Evolutionary conservation across 306 rosid genomes (phyloP), one percentile per base, ranked within the genome.

Genomic region (Begonia loranthoides): DNA sequence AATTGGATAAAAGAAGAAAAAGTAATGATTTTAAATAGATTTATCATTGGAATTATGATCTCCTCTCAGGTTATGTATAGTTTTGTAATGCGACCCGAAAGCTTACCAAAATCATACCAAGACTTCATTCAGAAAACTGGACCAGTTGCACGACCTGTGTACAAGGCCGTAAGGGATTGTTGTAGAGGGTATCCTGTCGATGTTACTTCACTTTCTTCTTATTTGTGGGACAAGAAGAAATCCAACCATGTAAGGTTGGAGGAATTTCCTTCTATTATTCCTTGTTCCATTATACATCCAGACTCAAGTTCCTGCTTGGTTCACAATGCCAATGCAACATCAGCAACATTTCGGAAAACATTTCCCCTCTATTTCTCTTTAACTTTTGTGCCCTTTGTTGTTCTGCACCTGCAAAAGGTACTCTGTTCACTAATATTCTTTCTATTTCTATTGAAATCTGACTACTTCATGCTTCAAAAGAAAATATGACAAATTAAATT

Each of bases 81-180:
- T 56, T 90, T 90, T 79, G 97, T 90, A 58, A 90, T 90, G 97
- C 95, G 90, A 56, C 97, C 95, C 40, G 97, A 85, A 78, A 85
- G 90, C 76, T 75, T 90, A 78, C 97, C 95, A 13, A 85, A 90
- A 68, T 51, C 95, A 56, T 90, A 90, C 72, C 87, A 76, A 57
- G 95, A 90, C 24, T 89, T 89, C 54, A 84, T 90, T 58, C 97
- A 85, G 59, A 90, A 85, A 72, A 85, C 94, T 4, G 97, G 97
- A 50, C 97, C 97, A 46, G 95, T 90, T 63, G 87, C 95, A 19
- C 73, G 59, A 73, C 97, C 94, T 12, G 95, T 89, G 34, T 89
- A 89, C 73, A 85, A 78, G 81, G 97, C 95, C 54, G 81, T 89
- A 59, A 76, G 95, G 75, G 95, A 89, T 66, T 63, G 73, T 55